These are phyloP conservation scores for Paspalum vaginatum DNA, from an alignment of 176 grass and related monocot genomes.

Conservation along the genomic window DNA sequence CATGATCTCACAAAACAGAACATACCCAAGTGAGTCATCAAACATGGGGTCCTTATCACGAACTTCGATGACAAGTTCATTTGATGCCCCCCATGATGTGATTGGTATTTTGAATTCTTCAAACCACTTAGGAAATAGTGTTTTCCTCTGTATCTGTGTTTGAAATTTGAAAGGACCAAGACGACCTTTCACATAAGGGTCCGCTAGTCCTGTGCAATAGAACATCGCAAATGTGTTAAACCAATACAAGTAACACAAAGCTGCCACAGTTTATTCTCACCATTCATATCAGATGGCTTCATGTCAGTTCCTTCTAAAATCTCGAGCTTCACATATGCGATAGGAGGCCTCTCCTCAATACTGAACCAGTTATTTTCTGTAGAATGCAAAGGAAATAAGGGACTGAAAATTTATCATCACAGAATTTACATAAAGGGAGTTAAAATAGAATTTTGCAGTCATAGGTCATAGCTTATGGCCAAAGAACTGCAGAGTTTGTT, in stretches of 20 bases:
- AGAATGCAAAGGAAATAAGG: constrained; percentile 17
- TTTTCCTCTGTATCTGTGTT: constrained; percentile 85
- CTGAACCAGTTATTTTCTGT: constrained; percentile 84
- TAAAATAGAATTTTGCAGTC: constrained; percentile 19
- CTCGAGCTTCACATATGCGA: constrained; percentile 81
- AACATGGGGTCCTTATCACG: constrained; percentile 90
- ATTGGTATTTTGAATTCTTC: constrained; percentile 97
- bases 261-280: constrained; percentile 44
- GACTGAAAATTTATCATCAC: constrained; percentile 15
- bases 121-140: constrained; percentile 80
- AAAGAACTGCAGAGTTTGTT: constrained; percentile 26
- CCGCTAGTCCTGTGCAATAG: constrained; percentile 66
- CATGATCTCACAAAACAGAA: constrained; percentile 32
- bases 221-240: constrained; percentile 21
- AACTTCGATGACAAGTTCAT: constrained; percentile 81
- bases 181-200: constrained; percentile 89
- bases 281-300: constrained; percentile 95
- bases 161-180: constrained; percentile 82
- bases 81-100: constrained; percentile 75
- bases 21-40: constrained; percentile 91
- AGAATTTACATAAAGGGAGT: constrained; percentile 2
- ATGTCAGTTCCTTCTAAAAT: constrained; percentile 92
- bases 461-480: not conserved
- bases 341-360: constrained; percentile 77
- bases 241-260: constrained; percentile 29